phyloP scores from a whole-genome alignment of 2,329 filamentous ascomycete genomes.

The Clonostachys rhizophaga region DNA sequence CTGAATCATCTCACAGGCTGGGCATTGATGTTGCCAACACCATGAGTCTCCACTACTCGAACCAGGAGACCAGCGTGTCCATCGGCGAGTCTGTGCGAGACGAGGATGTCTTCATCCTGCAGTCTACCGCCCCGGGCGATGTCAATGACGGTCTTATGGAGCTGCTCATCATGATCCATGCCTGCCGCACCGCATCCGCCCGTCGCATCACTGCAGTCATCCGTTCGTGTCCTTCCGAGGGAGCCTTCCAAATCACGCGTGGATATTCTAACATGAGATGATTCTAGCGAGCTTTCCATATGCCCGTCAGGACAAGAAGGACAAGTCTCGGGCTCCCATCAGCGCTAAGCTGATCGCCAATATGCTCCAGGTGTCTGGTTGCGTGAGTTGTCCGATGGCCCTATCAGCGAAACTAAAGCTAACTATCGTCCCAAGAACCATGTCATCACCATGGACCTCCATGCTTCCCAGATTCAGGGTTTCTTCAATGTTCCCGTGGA shows the following conservation, averaged over 20 bases:
- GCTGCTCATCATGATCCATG: slow-evolving; percentile 96
- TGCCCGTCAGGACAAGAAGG: slow-evolving; percentile 96
- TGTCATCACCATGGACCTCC: slow-evolving; percentile 92
- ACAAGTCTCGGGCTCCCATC: slow-evolving; percentile 89
- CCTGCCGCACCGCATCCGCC: slow-evolving; percentile 66
- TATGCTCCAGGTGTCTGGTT: slow-evolving; percentile 93
- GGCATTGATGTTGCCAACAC: slow-evolving; percentile 76
- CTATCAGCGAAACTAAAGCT: neutral
- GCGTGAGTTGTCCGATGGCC: slow-evolving; percentile 29
- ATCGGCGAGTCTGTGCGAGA: slow-evolving; percentile 95
- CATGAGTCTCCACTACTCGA: slow-evolving; percentile 79
- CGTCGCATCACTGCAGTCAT: slow-evolving; percentile 92
- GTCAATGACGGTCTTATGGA: slow-evolving; percentile 99
- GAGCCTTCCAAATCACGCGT: too few species aligned
- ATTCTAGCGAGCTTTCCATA: slow-evolving; percentile 76
- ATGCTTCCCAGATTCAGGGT: slow-evolving; percentile 89
- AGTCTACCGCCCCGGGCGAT: slow-evolving; percentile 90
- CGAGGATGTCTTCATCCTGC: slow-evolving; percentile 97
- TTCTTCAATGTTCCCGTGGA: slow-evolving; percentile 82
- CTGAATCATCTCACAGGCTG: slow-evolving; percentile 42
- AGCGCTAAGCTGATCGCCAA: slow-evolving; percentile 94
- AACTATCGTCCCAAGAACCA: slow-evolving; percentile 24
- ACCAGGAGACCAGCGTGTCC: slow-evolving; percentile 84
- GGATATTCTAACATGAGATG: too few species aligned
- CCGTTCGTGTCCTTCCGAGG: slow-evolving; percentile 21